These are phyloP conservation scores for Rhododendron henanense DNA, from an alignment of 148 eudicot species.

Conservation along the genomic window DNA sequence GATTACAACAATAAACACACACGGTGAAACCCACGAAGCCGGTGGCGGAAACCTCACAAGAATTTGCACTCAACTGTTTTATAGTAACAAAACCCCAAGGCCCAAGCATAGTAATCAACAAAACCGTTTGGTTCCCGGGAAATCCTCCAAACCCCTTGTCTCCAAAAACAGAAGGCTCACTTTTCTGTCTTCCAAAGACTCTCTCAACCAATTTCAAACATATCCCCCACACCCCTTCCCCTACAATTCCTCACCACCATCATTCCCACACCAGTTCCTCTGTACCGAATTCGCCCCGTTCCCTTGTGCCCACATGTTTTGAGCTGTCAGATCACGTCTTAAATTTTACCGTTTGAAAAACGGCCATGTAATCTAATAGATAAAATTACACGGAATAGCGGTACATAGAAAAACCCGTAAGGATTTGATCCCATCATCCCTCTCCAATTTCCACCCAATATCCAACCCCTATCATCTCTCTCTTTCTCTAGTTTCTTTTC, in stretches of 20 bases:
- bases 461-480: background rate
- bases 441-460: background rate
- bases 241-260: slow-evolving; percentile 47
- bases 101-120: background rate
- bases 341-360: too few species aligned
- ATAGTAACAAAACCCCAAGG: background rate
- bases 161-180: background rate
- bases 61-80: background rate
- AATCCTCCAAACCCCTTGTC: slow-evolving; percentile 27
- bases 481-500: background rate
- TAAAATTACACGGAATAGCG: background rate
- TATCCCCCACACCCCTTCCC: slow-evolving; percentile 5
- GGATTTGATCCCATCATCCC: background rate
- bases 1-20: too few species aligned
- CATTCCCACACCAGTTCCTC: too few species aligned
- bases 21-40: too few species aligned
- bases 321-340: background rate
- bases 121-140: slow-evolving; percentile 34
- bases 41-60: too few species aligned
- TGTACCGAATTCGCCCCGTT: background rate
- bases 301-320: background rate
- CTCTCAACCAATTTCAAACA: slow-evolving; percentile 6
- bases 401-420: background rate
- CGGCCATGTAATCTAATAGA: background rate
- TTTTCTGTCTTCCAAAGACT: background rate